These are phyloP conservation scores for Dimargaris xerosporica DNA, from an alignment of 192 early-diverging fungal genomes.

Conservation along the genomic window DNA sequence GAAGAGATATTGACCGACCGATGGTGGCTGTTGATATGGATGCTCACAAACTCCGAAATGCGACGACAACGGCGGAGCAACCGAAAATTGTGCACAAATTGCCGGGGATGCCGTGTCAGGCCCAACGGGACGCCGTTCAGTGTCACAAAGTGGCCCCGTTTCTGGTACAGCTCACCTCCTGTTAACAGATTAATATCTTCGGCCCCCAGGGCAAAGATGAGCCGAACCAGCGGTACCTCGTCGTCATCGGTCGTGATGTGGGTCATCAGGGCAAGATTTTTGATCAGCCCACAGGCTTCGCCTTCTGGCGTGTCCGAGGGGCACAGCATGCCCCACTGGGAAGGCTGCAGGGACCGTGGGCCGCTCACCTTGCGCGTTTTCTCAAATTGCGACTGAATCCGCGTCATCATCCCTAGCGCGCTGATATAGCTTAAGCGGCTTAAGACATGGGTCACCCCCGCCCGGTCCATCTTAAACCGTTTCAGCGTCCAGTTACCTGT, in stretches of 20 bases:
- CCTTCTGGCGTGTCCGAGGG: slow-evolving; percentile 97
- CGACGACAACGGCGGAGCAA: slow-evolving; percentile 70
- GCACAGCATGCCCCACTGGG: slow-evolving; percentile 96
- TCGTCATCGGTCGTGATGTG: slow-evolving; percentile 95
- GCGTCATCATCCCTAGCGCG: slow-evolving; percentile 94
- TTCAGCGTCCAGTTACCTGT: slow-evolving; percentile 97
- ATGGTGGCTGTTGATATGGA: slow-evolving; percentile 72
- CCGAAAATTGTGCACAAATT: slow-evolving; percentile 81
- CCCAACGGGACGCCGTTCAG: slow-evolving; percentile 91
- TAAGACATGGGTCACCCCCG: slow-evolving; percentile 92
- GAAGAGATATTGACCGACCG: slow-evolving; percentile 79
- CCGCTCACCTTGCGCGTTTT: slow-evolving; percentile 96
- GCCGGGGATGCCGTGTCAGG: slow-evolving; percentile 58
- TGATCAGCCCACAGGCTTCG: slow-evolving; percentile 92
- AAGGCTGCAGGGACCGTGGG: slow-evolving; percentile 90
- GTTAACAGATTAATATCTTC: slow-evolving; percentile 83
- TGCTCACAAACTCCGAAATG: slow-evolving; percentile 78
- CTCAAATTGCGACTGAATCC: slow-evolving; percentile 93
- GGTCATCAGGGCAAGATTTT: slow-evolving; percentile 95
- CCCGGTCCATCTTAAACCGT: slow-evolving; percentile 98
- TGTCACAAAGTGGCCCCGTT: slow-evolving; percentile 70
- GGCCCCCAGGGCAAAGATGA: slow-evolving; percentile 76
- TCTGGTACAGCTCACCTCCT: slow-evolving; percentile 71
- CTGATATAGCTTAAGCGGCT: slow-evolving; percentile 85
- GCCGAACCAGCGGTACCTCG: slow-evolving; percentile 56